Conservation (phyloP, 2,329 filamentous ascomycete species). For the Aspergillus quadrilineatus region DNA sequence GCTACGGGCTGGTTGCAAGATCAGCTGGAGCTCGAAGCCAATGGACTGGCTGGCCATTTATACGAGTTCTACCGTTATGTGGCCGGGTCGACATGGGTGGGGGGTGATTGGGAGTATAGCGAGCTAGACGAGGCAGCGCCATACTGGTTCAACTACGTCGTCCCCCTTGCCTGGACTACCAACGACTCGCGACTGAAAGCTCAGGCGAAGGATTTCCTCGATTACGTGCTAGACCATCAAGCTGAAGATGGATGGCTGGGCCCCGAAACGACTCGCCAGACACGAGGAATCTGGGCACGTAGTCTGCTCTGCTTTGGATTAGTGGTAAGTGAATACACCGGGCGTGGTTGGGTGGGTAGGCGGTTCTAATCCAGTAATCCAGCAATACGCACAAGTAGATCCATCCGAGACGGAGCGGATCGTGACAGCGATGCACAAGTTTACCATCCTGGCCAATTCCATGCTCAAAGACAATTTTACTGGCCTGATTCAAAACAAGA, state of each 20-base stretch:
- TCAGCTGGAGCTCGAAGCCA: slow-evolving; percentile 50
- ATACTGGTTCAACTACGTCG: slow-evolving; percentile 61
- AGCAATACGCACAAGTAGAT: slow-evolving; percentile 51
- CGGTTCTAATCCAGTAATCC: no score
- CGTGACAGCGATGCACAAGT: slow-evolving; percentile 52
- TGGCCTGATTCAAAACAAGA: slow-evolving; percentile 46
- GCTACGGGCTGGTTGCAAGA: slow-evolving; percentile 54
- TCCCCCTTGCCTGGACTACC: slow-evolving; percentile 55
- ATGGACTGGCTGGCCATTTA: slow-evolving; percentile 55
- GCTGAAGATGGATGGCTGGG: slow-evolving; percentile 59
- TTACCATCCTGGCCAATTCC: slow-evolving; percentile 50
- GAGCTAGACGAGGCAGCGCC: slow-evolving; percentile 55
- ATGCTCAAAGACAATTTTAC: slow-evolving; percentile 57
- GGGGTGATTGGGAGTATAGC: slow-evolving; percentile 54
- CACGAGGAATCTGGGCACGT: slow-evolving; percentile 55
- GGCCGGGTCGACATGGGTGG: slow-evolving; percentile 52
- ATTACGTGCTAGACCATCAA: slow-evolving; percentile 52
- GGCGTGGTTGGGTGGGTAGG: slow-evolving; percentile 16
- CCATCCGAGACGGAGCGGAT: slow-evolving; percentile 40
- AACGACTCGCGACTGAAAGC: slow-evolving; percentile 51
- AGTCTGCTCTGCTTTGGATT: slow-evolving; percentile 54
- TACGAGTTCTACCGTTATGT: slow-evolving; percentile 59
- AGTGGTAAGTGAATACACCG: not conserved
- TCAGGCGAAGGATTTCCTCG: slow-evolving; percentile 48
- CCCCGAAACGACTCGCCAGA: slow-evolving; percentile 47